These are phyloP conservation scores for Annulohypoxylon moriforme DNA, from an alignment of 495 filamentous ascomycete species.

Conservation along the genomic window DNA sequence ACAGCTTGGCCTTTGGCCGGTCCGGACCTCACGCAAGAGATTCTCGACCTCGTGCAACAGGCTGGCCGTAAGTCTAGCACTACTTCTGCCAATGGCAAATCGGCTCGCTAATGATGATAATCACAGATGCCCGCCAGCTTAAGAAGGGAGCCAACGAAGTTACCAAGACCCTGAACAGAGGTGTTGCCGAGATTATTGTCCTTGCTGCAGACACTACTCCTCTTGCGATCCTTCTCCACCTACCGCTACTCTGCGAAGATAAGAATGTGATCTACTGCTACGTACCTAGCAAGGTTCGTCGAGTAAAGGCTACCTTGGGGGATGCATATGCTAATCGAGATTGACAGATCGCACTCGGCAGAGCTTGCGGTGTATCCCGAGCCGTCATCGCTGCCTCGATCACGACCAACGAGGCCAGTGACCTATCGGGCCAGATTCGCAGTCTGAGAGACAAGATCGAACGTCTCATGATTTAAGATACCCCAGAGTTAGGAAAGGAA, in stretches of 20 bases:
- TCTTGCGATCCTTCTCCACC: constrained; percentile 89
- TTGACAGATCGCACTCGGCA: constrained; percentile 73
- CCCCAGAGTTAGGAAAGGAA: constrained; percentile 28
- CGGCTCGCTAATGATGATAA: constrained; percentile 18
- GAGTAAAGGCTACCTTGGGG: constrained; percentile 22
- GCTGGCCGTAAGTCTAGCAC: constrained; percentile 61
- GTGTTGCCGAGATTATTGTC: constrained; percentile 87
- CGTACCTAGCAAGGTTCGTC: constrained; percentile 63
- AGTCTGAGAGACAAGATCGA: constrained; percentile 94
- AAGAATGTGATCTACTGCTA: constrained; percentile 82
- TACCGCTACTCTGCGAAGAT: constrained; percentile 88
- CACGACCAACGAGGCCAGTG: constrained; percentile 92
- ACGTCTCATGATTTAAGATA: constrained; percentile 88
- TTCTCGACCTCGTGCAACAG: constrained; percentile 90
- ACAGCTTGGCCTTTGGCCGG: constrained; percentile 93
- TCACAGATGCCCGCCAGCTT: constrained; percentile 76
- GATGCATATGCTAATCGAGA: constrained; percentile 9
- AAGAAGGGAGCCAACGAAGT: constrained; percentile 82
- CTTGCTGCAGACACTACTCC: constrained; percentile 88
- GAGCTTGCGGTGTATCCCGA: constrained; percentile 84
- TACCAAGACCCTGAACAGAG: constrained; percentile 57
- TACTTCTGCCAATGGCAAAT: neutral
- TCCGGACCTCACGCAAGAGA: constrained; percentile 76
- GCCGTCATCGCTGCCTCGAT: constrained; percentile 89
- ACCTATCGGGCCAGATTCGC: constrained; percentile 86